Evolutionary conservation across 306 rosid genomes (phyloP), one percentile per base, ranked within the genome.

Genomic region (Rosa chinensis): DNA sequence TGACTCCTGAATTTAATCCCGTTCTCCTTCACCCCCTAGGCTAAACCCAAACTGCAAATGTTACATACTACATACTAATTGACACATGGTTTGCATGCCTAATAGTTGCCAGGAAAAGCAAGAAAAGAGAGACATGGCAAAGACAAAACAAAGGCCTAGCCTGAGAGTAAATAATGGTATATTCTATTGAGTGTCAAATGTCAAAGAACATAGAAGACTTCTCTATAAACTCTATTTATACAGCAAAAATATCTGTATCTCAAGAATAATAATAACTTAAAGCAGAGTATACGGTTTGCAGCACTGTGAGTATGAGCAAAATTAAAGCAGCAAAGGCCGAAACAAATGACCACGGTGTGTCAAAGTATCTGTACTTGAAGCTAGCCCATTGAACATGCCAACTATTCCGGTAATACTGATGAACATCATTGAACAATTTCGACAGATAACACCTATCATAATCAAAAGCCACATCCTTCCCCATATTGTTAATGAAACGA

Each of bases 331-430:
- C 95, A 2, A 89, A 73, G 32, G 90, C 95, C 0, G 97, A 90
- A 5, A 90, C 81, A 42, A 84, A 90, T 0, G 93, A 89, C 95
- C 97, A 92, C 0, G 92, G 95, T 3, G 93, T 87, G 49, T 90
- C 89, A 74, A 92, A 87, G 49, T 92, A 90, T 6, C 88, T 92
- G 56, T 85, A 81, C 89, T 84, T 90, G 70, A 89, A 90, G 76
- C 91, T 82, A 1, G 93, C 93, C 93, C 89, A 92, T 37, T 84
- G 85, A 21, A 88, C 92, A 40, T 85, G 89, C 87, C 84, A 84
- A 69, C 89, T 84, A 42, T 55, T 87, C 55, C 37, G 9, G 13
- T 90, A 89, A 48, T 86, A 90, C 0, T 44, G 5, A 7, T 90
- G 87, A 52, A 90, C 91, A 28, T 89, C 88, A 4, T 86, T 80